phyloP scores from a whole-genome alignment of 192 early-diverging fungal genomes.

The Entomortierella lignicola region DNA sequence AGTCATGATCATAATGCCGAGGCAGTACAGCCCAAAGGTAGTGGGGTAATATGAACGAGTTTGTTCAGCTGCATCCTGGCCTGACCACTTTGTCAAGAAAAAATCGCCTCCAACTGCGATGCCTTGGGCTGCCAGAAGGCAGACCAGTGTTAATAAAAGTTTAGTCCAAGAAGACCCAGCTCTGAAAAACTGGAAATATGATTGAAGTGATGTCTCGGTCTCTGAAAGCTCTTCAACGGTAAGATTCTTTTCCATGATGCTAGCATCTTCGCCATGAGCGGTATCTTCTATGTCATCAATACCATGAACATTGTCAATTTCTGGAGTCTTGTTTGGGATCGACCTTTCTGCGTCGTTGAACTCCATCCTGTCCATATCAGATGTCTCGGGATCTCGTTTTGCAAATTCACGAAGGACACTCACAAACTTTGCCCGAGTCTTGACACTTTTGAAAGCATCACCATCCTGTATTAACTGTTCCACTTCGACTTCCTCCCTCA shows the following conservation, averaged over 20 bases:
- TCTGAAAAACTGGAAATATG: constrained; percentile 55
- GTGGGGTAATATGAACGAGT: constrained; percentile 39
- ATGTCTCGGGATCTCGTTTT: constrained; percentile 28
- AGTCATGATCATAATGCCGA: constrained; percentile 60
- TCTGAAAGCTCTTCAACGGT: constrained; percentile 47
- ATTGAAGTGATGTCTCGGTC: constrained; percentile 40
- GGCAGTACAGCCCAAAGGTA: constrained; percentile 55
- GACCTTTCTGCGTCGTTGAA: not conserved
- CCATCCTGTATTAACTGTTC: constrained; percentile 32
- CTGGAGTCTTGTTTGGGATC: not conserved
- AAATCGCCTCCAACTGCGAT: constrained; percentile 58
- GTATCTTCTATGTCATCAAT: not conserved
- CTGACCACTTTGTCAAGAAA: constrained; percentile 69
- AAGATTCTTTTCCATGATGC: constrained; percentile 37
- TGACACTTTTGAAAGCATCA: constrained; percentile 30
- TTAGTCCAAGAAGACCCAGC: constrained; percentile 33
- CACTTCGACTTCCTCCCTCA: constrained; percentile 49
- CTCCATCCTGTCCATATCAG: constrained; percentile 34
- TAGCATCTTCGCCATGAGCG: constrained; percentile 21
- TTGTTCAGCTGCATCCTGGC: constrained; percentile 46
- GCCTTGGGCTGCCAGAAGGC: constrained; percentile 39
- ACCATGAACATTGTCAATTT: constrained; percentile 25
- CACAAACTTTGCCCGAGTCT: constrained; percentile 48
- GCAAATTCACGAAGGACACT: constrained; percentile 49
- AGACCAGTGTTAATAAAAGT: constrained; percentile 14